Evolutionary conservation across 306 rosid genomes (phyloP), one percentile per base, ranked within the genome.

Genomic region (Dalbergia cochinchinensis): DNA sequence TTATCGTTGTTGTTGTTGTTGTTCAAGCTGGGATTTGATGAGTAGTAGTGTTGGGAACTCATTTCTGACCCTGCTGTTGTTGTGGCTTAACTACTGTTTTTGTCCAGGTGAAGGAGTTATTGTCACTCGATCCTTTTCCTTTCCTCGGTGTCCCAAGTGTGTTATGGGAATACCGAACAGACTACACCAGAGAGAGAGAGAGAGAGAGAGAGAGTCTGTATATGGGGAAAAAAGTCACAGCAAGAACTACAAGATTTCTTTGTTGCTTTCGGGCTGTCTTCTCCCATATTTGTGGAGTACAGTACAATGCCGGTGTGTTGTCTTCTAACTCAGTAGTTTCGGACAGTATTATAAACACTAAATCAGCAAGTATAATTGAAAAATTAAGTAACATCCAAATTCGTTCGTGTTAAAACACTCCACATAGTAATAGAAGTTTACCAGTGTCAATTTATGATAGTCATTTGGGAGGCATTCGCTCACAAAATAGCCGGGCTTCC

Each of bases 251-350:
- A 42, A 18, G 11, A 39, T 41, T 65, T 65, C 71, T n/a, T 41
- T 5, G 54, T 16, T 5, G 53, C 71, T 41, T 65, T 15, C 0
- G 16, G 5, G 19, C 53, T 65, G 34, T 65, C 15, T 8, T 65
- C 31, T 41, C 53, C 54, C 53, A 65, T 16, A 65, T 39, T 65
- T 65, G 53, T 10, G 71, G 71, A 41, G 53, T 11, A 18, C 16
- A 3, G 57, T 18, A 10, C 7, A 4, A 65, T 39, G 70, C n/a
- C 34, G 33, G 71, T 65, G 70, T 8, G 15, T 9, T 4, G 7
- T 1, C 12, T 22, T 22, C 19, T 14, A 13, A 5, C 54, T 11
- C 3, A 6, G n/a, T n/a, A 48, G 53, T 47, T 35, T 35, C 39
- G 6, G 39, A 35, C 39, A 6, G 39, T 22, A 22, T 1, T 22